Evolutionary conservation across 495 filamentous ascomycete species (phyloP).

Genomic region (Penicillium verhagenii): DNA sequence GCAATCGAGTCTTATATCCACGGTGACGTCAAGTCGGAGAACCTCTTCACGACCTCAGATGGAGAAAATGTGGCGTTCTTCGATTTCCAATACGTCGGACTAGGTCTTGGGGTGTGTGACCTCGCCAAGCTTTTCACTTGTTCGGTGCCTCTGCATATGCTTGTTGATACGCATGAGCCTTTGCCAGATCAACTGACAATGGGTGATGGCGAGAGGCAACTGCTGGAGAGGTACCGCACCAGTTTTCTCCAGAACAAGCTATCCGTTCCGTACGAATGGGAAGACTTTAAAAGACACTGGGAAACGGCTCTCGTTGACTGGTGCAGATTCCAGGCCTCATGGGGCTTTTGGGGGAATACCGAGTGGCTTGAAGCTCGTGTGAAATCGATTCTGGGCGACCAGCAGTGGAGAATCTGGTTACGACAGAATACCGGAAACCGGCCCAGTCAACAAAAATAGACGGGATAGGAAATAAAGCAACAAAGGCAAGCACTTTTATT

Average conservation of each 20-base stretch:
- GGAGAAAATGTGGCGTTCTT: constrained; percentile 39
- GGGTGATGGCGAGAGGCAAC: constrained; percentile 26
- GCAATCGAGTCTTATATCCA: constrained; percentile 37
- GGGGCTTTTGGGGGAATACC: constrained; percentile 45
- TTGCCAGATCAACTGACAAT: constrained; percentile 29
- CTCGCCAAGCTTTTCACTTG: constrained; percentile 44
- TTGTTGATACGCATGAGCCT: constrained; percentile 22
- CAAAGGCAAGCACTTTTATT: neutral
- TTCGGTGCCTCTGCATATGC: constrained; percentile 34
- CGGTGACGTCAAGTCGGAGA: constrained; percentile 44
- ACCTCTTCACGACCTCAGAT: constrained; percentile 35
- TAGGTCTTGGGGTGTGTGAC: constrained; percentile 40
- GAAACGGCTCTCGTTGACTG: constrained; percentile 42
- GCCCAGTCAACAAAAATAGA: neutral
- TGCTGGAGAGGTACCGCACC: constrained; percentile 28
- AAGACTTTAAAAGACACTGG: constrained; percentile 34
- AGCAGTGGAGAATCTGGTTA: constrained; percentile 34
- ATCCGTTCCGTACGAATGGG: constrained; percentile 26
- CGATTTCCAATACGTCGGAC: constrained; percentile 42
- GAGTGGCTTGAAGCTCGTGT: constrained; percentile 43
- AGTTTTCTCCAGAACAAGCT: constrained; percentile 15
- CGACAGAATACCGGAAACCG: neutral
- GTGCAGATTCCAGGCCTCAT: constrained; percentile 44
- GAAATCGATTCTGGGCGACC: constrained; percentile 31
- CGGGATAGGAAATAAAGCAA: neutral